Base-by-base conservation (phyloP, 2,329 filamentous ascomycete species). In the Magnaporthiopsis rhizophila region DNA sequence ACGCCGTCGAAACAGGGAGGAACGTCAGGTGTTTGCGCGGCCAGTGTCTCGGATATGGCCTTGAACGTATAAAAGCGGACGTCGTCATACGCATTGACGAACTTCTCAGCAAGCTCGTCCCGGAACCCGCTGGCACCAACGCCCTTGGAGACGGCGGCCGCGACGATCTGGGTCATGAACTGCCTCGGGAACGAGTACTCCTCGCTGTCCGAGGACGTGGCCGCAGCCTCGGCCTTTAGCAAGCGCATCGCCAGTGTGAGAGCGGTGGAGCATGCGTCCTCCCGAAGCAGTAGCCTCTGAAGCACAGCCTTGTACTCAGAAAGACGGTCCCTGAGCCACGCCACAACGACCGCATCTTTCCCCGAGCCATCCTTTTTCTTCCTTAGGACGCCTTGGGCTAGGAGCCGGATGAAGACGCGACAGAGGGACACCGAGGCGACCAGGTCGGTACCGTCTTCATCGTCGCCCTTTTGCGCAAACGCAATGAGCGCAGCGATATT, bases 201-300 rank as follows among this genome's bases (percentile, higher is more conserved):
- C 30, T 83, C 83, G 32, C 65, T 64, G 64, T 83, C 83, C 87
- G 73, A 70, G 86, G 78, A 67, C 32, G 62, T 58, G 12, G 62
- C 62, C 32, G 61, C 32, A 7, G 50, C 88, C 72, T 96, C 91
- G 62, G 89, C 88, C 78, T 96, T 95, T 68, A 96, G 78, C 61
- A 96, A 76, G 64, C 89, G 87, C 92, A 97, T 96, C 65, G 88
- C 83, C 61, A 97, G 78, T 0, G 89, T 91, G 70, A 98, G 77
- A 13, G 86, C 88, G 21, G 89, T 90, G 58, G 84, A 81, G 67
- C 86, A 77, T 4, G 84, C 79, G 66, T 89, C 84, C 15, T 85
- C 82, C 64, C 81, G 77, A 58, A 77, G 76, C 59, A 97, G 78
- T 68, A 91, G 81, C 3, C 76, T 74, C 34, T 89, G 70, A 57